Evolutionary conservation across 1,284 basidiomycete genomes (phyloP), one percentile per base, ranked within the genome.

Genomic region (Tremellales sp.): DNA sequence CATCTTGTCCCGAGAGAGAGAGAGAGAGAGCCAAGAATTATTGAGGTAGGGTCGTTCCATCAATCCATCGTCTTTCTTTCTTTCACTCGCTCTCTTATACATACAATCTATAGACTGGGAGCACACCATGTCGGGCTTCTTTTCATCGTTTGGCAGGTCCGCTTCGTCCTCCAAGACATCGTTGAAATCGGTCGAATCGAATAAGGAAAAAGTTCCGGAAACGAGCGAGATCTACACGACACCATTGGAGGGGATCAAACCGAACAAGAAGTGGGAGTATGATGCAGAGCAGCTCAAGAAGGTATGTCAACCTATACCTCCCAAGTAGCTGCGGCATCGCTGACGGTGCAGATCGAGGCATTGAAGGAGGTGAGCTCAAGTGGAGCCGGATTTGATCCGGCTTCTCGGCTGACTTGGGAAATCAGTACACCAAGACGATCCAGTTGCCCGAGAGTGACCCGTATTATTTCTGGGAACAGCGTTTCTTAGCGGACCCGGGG

Each of bases 401-500:
- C 27, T 23, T 22, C 33, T 33, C 17, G 24, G 54, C 24, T 49
- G 44, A 23, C 42, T 29, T 45, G 33, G 19, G 51, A 7, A 6
- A 3, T 7, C 59, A 89, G 87, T 86, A 86, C 62, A 81, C 85
- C 24, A 62, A 80, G 31, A 78, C 80, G 8, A 70, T 86, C 23
- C 62, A 80, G 12, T 77, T 90, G 2, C 84, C 87, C 1, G 66
- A 78, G 37, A 77, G 78, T 11, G 85, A 90, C 64, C 73, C 82
- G 8, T 90, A 90, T 65, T 66, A 83, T 57, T 74, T 77, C 42
- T 89, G 86, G 85, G 88, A 90, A 72, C 70, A 77, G 33, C 80
- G 84, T 52, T 90, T 87, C 84, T 73, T 90, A 7, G 75, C 79
- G 52, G 84, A 80, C 62, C 77, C 82, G 2, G 87, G 87, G 56